Conservation (phyloP, 2,329 filamentous ascomycete species). For the Calonectria pteridis region DNA sequence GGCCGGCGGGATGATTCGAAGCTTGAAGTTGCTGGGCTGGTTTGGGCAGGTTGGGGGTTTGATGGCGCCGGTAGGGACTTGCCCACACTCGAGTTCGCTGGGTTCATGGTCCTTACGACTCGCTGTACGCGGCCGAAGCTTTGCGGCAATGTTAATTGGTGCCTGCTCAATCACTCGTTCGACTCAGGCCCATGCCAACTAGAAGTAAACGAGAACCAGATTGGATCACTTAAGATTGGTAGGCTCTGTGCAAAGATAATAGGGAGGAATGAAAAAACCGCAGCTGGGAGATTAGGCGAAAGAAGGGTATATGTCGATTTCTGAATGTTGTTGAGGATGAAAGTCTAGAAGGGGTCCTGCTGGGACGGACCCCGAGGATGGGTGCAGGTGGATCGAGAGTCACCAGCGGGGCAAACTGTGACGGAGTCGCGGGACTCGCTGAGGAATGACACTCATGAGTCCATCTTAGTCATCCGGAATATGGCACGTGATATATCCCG, state of each 20-base stretch:
- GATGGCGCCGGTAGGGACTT: slow-evolving; percentile 64
- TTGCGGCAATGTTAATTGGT: slow-evolving; percentile 13
- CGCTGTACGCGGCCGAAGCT: background rate
- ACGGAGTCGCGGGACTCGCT: slow-evolving; percentile 40
- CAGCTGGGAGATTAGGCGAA: background rate
- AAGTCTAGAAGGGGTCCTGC: slow-evolving; percentile 48
- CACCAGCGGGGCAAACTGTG: slow-evolving; percentile 54
- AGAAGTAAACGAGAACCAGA: background rate
- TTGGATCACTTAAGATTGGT: background rate
- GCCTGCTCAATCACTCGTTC: slow-evolving; percentile 26
- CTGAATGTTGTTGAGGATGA: slow-evolving; percentile 26
- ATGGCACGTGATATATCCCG: slow-evolving; percentile 23
- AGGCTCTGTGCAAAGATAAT: background rate
- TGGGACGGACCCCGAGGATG: slow-evolving; percentile 52
- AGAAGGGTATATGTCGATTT: slow-evolving; percentile 28
- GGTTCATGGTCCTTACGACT: slow-evolving; percentile 48
- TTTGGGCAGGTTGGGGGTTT: slow-evolving; percentile 55
- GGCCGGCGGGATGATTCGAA: slow-evolving; percentile 66
- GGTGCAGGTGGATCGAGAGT: slow-evolving; percentile 50
- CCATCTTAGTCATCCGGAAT: slow-evolving; percentile 34
- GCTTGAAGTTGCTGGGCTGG: slow-evolving; percentile 57
- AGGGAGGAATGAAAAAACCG: background rate
- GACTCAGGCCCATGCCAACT: slow-evolving; percentile 2
- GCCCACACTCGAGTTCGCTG: slow-evolving; percentile 53
- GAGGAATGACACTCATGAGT: slow-evolving; percentile 32